phyloP scores from a whole-genome alignment of 2,329 filamentous ascomycete genomes.

The Clarireedia monteithiana region DNA sequence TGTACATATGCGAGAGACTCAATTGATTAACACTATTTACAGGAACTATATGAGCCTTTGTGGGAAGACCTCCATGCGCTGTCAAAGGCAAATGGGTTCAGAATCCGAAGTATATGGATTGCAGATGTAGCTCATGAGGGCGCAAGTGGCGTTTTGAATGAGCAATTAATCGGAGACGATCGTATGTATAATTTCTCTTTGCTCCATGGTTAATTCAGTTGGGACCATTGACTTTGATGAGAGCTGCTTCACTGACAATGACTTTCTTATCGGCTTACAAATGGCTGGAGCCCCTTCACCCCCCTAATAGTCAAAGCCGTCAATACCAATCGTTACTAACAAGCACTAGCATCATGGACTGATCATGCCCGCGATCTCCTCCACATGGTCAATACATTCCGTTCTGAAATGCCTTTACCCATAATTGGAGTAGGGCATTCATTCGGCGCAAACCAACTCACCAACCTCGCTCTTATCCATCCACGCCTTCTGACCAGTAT shows the following conservation, averaged over 20 bases:
- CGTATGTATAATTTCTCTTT: constrained; percentile 42
- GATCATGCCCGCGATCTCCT: constrained; percentile 79
- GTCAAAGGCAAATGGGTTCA: constrained; percentile 49
- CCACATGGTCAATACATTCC: constrained; percentile 76
- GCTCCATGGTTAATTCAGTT: no score
- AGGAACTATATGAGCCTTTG: constrained; percentile 86
- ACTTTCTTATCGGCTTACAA: not conserved
- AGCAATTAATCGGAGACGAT: constrained; percentile 69
- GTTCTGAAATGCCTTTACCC: constrained; percentile 67
- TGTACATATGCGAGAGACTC: not conserved
- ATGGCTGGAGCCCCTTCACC: not conserved
- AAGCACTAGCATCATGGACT: constrained; percentile 58
- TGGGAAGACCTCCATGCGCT: constrained; percentile 71
- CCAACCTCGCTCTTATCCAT: constrained; percentile 66
- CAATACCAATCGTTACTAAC: constrained; percentile 28
- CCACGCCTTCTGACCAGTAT: constrained; percentile 71
- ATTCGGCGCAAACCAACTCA: constrained; percentile 71
- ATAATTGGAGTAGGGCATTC: constrained; percentile 81
- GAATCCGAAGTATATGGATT: constrained; percentile 78
- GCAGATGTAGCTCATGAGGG: constrained; percentile 76
- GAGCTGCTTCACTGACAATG: no score
- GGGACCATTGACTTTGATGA: no score
- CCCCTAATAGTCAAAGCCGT: no score
- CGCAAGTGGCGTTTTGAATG: constrained; percentile 68
- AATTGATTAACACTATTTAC: not conserved